A percentile compares a stretch with the other conserved stretches of the same genome.
Evolutionary conservation across 2,329 filamentous ascomycete species (phyloP).

Genomic region (Pyricularia pennisetigena): DNA sequence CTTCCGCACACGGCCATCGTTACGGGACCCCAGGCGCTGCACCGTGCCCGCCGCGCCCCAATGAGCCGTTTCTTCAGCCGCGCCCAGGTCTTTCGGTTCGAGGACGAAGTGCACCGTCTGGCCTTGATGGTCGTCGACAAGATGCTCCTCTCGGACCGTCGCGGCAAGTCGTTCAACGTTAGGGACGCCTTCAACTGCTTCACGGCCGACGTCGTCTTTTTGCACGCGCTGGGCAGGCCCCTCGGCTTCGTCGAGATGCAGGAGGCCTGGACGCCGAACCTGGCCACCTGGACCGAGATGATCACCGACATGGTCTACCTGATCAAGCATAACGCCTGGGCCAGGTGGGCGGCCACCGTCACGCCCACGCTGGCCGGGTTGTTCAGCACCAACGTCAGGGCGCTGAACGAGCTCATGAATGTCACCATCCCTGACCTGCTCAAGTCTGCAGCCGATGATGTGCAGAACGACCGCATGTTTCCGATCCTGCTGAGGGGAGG

Average conservation of each 20-base stretch:
- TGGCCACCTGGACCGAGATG: conserved; percentile 21
- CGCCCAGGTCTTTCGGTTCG: conserved; percentile 11
- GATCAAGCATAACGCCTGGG: conserved; percentile 19
- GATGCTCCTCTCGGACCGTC: conserved; percentile 10
- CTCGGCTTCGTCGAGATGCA: conserved; percentile 10
- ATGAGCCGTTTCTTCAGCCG: conserved; percentile 15
- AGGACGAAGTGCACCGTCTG: conserved; percentile 9
- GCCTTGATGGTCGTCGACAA: conserved; percentile 10
- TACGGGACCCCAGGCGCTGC: conserved; percentile 11
- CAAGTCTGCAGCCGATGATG: conserved; percentile 8
- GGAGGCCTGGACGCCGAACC: conserved; percentile 21
- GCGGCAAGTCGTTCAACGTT: conserved; percentile 6
- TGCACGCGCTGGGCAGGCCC: conserved; percentile 16
- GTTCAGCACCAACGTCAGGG: conserved; percentile 9
- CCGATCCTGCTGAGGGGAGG: conserved; percentile 14
- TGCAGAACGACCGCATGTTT: neutral
- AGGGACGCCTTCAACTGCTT: conserved; percentile 10
- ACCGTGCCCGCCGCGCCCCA: conserved; percentile 14
- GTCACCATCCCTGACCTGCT: conserved; percentile 11
- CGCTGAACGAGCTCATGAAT: conserved; percentile 9
- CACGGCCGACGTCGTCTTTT: conserved; percentile 18
- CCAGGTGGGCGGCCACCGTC: conserved; percentile 15
- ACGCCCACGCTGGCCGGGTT: conserved; percentile 15
- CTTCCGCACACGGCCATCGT: conserved; percentile 8
- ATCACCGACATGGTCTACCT: neutral